Conservation (phyloP, 2,329 filamentous ascomycete species). For the Corinectria fuckeliana region DNA sequence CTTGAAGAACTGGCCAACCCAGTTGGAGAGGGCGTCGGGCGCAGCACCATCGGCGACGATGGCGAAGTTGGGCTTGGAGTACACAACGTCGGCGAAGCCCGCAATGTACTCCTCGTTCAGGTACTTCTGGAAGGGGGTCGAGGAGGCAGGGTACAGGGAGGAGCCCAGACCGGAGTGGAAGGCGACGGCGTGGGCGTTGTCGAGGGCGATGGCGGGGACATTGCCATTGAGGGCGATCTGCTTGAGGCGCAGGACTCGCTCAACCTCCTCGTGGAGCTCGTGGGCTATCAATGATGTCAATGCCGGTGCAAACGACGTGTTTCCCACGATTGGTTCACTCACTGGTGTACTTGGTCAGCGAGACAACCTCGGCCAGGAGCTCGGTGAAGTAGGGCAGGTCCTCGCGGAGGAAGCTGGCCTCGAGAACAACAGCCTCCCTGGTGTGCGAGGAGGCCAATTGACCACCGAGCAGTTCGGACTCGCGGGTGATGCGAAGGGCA, state of each 20-base stretch:
- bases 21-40: constrained; percentile 79
- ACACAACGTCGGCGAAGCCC: constrained; percentile 78
- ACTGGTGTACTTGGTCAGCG: constrained; percentile 85
- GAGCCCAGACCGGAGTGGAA: constrained; percentile 93
- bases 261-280: constrained; percentile 89
- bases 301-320: constrained; percentile 3
- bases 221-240: constrained; percentile 75
- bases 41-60: constrained; percentile 89
- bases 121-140: constrained; percentile 79
- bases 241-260: constrained; percentile 76
- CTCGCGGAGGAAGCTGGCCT: constrained; percentile 93
- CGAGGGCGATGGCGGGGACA: constrained; percentile 73
- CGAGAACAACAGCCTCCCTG: constrained; percentile 89
- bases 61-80: constrained; percentile 88
- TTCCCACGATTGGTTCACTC: constrained; percentile 42
- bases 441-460: constrained; percentile 88
- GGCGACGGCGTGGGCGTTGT: constrained; percentile 83
- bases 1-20: constrained; percentile 93
- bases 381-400: constrained; percentile 98
- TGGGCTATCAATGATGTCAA: constrained; percentile 64
- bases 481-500: constrained; percentile 89
- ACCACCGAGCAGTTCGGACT: constrained; percentile 93
- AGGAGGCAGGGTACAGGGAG: constrained; percentile 74
- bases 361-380: constrained; percentile 89
- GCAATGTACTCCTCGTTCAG: constrained; percentile 77